Evolutionary conservation across 371 early-diverging fungal genomes (phyloP).

Genomic region (Mortierella sp.): DNA sequence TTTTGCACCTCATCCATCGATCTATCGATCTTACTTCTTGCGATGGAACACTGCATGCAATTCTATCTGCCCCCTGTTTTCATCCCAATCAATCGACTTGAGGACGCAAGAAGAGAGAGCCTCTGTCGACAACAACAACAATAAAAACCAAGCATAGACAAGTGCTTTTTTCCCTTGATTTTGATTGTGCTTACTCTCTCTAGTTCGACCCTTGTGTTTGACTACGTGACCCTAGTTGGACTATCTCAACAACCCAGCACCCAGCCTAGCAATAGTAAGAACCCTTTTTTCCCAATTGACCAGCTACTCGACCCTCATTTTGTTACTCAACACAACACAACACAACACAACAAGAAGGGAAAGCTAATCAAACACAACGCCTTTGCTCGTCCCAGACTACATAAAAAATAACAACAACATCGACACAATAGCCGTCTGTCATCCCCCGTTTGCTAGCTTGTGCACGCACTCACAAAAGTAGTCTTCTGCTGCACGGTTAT

Average conservation of each 20-base stretch:
- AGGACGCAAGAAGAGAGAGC: neutral
- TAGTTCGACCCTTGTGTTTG: neutral
- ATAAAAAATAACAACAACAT: neutral
- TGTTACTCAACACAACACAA: neutral
- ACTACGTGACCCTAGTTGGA: conserved; percentile 2
- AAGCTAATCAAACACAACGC: neutral
- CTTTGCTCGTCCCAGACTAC: neutral
- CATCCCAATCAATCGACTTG: neutral
- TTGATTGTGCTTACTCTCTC: neutral
- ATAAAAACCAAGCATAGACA: neutral
- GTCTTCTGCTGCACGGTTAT: neutral
- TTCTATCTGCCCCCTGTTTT: neutral
- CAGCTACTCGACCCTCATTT: neutral
- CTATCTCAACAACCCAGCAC: neutral
- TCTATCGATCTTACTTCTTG: neutral
- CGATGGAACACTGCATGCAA: neutral
- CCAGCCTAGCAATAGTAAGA: neutral
- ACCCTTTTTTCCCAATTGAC: conserved; percentile 10
- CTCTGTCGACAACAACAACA: neutral
- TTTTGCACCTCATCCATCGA: neutral
- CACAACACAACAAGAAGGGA: neutral
- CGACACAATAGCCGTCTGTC: neutral
- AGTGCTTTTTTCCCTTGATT: neutral
- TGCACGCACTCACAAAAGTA: neutral
- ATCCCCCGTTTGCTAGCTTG: no score